Base-by-base conservation (phyloP, 2,329 filamentous ascomycete genomes). In the Onygenales sp. region DNA sequence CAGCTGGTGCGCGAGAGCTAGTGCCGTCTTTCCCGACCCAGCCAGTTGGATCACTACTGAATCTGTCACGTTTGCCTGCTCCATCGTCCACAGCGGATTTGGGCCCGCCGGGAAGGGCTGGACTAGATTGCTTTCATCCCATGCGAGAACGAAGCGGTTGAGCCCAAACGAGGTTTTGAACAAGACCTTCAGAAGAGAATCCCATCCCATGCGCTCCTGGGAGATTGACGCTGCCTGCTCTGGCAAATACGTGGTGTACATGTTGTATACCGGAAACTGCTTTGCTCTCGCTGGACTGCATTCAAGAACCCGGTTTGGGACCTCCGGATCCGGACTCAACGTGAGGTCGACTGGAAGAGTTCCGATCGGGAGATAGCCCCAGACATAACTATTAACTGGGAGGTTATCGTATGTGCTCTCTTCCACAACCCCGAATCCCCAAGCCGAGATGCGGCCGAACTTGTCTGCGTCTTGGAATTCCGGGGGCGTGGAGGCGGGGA, bases 381-480 rank as follows among this genome's bases (percentile, higher is more conserved):
- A 63, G 9, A 62, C 44, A 13, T 54, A 51, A 21, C 51, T 60
- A 17, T 56, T 60, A 52, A 41, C 54, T 9, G 42, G 62, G 45
- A 44, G 39, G 13, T 9, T 46, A 4, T 56, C 41, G 41, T 54
- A 50, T 32, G 50, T 63, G 42, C 61, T 63, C 49, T 63, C 61
- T 39, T 55, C 53, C 5, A 64, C 59, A 31, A 50, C 49, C 3
- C 58, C 60, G 50, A 57, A 62, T 7, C 61, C 61, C 60, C 60
- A 65, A 27, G 55, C 57, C 35, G 63, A 64, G n/a, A 65, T 63
- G 8, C 61, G 54, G 43, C 60, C 59, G 32, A 57, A 64, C n/a
- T 59, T 56, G 7, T 36, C 49, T 1, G 59, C 42, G 54, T 63
- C 58, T 9, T 58, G 53, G 38, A 55, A 61, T 35, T 58, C 42